Conservation (phyloP, 2,329 filamentous ascomycete species). For the Trichoderma hamatum region DNA sequence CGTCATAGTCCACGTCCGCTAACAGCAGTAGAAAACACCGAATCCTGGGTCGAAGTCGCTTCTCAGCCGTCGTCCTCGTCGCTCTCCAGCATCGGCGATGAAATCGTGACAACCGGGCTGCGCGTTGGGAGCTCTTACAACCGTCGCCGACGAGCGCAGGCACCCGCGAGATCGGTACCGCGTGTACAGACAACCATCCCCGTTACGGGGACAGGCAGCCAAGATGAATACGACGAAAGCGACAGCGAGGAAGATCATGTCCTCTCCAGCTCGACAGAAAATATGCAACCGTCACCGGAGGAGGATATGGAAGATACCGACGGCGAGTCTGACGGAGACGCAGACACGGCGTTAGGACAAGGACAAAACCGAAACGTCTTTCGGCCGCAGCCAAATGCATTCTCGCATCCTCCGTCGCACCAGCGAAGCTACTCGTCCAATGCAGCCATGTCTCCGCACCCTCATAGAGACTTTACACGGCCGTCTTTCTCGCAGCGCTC, state of each 20-base stretch:
- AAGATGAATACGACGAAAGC: conserved; percentile 93
- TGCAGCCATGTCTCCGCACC: conserved; percentile 53
- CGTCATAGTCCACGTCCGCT: conserved; percentile 19
- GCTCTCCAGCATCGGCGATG: conserved; percentile 80
- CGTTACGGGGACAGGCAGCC: conserved; percentile 67
- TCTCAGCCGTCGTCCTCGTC: conserved; percentile 94
- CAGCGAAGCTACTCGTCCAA: conserved; percentile 55
- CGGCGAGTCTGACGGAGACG: conserved; percentile 62
- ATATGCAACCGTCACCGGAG: conserved; percentile 45
- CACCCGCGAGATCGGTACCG: conserved; percentile 39
- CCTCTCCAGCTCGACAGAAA: conserved; percentile 62
- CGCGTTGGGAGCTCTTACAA: conserved; percentile 69
- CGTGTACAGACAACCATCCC: conserved; percentile 48
- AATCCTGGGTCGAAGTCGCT: conserved; percentile 95
- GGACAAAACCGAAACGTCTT: conserved; percentile 62
- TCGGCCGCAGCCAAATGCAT: conserved; percentile 87
- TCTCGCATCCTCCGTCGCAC: conserved; percentile 75
- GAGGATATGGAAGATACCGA: conserved; percentile 51
- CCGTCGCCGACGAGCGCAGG: conserved; percentile 58
- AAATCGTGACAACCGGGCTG: conserved; percentile 88
- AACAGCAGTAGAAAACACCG: conserved; percentile 65
- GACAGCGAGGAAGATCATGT: conserved; percentile 82
- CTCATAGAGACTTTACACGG: conserved; percentile 54
- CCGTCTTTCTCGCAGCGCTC: conserved; percentile 54
- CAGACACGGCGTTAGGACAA: conserved; percentile 76